Evolutionary conservation across 495 filamentous ascomycete species (phyloP).

Genomic region (Neurospora discreta): DNA sequence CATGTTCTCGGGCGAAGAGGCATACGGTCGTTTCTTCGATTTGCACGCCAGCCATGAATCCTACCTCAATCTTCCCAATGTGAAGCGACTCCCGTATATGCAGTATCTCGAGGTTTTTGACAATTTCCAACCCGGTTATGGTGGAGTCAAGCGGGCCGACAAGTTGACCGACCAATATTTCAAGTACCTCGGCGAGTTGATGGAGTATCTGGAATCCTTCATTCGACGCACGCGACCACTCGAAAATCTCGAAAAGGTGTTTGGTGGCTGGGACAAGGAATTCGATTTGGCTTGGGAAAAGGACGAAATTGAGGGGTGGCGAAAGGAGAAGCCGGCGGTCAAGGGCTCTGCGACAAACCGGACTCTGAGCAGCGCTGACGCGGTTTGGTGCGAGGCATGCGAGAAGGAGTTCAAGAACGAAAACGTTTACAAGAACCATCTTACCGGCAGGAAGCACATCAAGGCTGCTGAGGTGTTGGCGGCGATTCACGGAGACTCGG

Average conservation of each 20-base stretch:
- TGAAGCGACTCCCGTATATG: conserved; percentile 74
- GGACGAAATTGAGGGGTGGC: conserved; percentile 73
- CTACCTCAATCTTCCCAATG: conserved; percentile 77
- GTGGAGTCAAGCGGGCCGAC: conserved; percentile 60
- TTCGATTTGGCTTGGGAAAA: conserved; percentile 77
- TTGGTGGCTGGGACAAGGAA: conserved; percentile 61
- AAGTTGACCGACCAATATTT: conserved; percentile 90
- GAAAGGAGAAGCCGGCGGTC: conserved; percentile 38
- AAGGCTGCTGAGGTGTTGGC: conserved; percentile 56
- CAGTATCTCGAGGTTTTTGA: conserved; percentile 90
- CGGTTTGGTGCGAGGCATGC: conserved; percentile 79
- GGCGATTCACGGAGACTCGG: conserved; percentile 20
- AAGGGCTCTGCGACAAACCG: conserved; percentile 23
- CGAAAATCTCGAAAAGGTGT: conserved; percentile 70
- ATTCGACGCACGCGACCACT: conserved; percentile 70
- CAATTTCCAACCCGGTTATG: conserved; percentile 60
- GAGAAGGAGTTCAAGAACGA: conserved; percentile 92
- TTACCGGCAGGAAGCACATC: conserved; percentile 85
- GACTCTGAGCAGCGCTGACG: conserved; percentile 52
- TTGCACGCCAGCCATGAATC: conserved; percentile 72
- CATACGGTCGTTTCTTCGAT: conserved; percentile 83
- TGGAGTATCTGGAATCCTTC: conserved; percentile 76
- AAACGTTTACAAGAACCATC: conserved; percentile 83
- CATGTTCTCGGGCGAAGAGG: conserved; percentile 94
- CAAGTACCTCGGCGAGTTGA: conserved; percentile 68